Conservation (phyloP, 2,329 filamentous ascomycete genomes). For the Emmonsiellopsis sp. region DNA sequence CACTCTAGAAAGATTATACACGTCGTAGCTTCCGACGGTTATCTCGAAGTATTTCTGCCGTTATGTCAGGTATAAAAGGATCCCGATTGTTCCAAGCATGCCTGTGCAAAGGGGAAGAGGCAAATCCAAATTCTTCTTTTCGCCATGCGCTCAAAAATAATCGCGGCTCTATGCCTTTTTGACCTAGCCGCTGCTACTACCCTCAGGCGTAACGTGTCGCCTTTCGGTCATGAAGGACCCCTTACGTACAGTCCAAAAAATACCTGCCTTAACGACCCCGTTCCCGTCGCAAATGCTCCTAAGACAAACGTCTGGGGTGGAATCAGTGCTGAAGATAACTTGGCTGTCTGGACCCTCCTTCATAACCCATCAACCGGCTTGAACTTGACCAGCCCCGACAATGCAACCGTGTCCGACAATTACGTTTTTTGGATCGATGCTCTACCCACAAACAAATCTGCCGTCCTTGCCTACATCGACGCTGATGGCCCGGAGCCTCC, state of each 20-base stretch:
- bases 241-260: background rate
- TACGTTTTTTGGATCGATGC: slow-evolving; percentile 32
- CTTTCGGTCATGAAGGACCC: no score
- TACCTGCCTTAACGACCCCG: background rate
- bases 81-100: no score
- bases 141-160: no score
- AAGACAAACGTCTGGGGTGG: slow-evolving; percentile 34
- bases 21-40: no score
- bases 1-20: no score
- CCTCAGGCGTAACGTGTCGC: no score
- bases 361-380: slow-evolving; percentile 32
- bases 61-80: no score
- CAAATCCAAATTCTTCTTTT: no score
- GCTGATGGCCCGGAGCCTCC: slow-evolving; percentile 24
- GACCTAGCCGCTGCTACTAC: no score
- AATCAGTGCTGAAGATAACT: slow-evolving; percentile 34
- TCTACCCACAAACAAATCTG: slow-evolving; percentile 41
- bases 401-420: slow-evolving; percentile 15
- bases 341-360: slow-evolving; percentile 36
- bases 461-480: slow-evolving; percentile 37
- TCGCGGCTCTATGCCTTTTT: no score
- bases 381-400: slow-evolving; percentile 35
- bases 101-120: no score
- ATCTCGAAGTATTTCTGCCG: no score
- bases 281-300: slow-evolving; percentile 18